phyloP scores from a whole-genome alignment of 106 monocot genomes.

The Iris macrosiphon region DNA sequence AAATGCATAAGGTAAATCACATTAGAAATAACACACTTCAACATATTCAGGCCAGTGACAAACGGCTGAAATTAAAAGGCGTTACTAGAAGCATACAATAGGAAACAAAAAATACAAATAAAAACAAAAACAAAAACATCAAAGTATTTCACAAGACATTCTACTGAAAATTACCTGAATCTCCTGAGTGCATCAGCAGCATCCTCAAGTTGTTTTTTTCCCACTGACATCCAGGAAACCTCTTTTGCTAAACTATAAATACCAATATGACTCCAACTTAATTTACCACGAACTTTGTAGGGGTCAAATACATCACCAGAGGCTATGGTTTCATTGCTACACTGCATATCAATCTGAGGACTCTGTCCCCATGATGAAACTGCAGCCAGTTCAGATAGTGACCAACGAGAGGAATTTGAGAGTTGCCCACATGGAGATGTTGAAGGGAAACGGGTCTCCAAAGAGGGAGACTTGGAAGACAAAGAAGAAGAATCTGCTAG shows the following conservation, averaged over 20 bases:
- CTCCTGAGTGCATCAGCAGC: slow-evolving; percentile 63
- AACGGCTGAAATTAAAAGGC: no score
- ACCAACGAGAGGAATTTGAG: slow-evolving; percentile 56
- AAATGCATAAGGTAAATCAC: no score
- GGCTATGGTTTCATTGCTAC: slow-evolving; percentile 31
- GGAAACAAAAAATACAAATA: no score
- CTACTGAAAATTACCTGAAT: slow-evolving; percentile 59
- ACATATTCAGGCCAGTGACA: no score
- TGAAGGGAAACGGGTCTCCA: slow-evolving; percentile 17
- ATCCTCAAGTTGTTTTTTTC: slow-evolving; percentile 81
- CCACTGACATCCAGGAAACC: slow-evolving; percentile 95
- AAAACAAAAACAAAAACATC: no score
- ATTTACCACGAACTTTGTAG: slow-evolving; percentile 60
- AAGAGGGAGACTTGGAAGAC: slow-evolving; percentile 20
- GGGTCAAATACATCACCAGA: slow-evolving; percentile 57
- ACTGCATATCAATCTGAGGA: slow-evolving; percentile 56
- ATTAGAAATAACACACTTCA: no score
- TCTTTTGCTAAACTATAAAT: slow-evolving; percentile 69
- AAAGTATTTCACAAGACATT: no score
- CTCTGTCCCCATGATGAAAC: slow-evolving; percentile 42
- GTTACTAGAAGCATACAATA: no score
- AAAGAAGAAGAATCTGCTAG: slow-evolving; percentile 45
- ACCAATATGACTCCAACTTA: slow-evolving; percentile 77
- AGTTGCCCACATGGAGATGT: slow-evolving; percentile 40
- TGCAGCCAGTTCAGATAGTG: slow-evolving; percentile 45